Conservation (phyloP, 192 early-diverging fungal species). For the Coemansia sp. region DNA sequence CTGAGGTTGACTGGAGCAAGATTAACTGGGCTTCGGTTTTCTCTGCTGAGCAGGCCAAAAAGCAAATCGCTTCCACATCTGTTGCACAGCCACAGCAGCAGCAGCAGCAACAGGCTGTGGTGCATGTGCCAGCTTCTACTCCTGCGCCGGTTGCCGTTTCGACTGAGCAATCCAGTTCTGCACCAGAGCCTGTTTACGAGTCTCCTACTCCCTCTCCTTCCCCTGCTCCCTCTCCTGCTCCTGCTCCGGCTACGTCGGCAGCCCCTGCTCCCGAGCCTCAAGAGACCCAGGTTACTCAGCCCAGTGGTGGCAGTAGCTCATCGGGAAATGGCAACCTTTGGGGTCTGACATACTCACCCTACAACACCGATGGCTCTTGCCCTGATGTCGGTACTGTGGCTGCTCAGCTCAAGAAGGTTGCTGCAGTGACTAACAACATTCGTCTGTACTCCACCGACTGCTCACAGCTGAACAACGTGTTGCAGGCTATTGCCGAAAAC, state of each 20-base stretch:
- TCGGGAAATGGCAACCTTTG: conserved; percentile 18
- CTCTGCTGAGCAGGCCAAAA: background rate
- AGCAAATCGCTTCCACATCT: background rate
- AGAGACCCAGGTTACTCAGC: conserved; percentile 3
- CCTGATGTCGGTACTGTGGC: conserved; percentile 25
- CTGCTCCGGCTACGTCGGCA: background rate
- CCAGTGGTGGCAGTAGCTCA: background rate
- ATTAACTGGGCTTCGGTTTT: conserved; percentile 27
- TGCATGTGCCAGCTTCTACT: background rate
- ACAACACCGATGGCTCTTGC: conserved; percentile 47
- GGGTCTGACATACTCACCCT: conserved; percentile 46
- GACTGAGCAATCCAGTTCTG: background rate
- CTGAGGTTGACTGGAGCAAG: conserved; percentile 18
- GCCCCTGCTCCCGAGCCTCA: background rate
- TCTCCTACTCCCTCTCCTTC: background rate
- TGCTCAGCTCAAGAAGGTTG: conserved; percentile 27
- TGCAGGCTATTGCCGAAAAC: conserved; percentile 29
- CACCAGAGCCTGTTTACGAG: background rate
- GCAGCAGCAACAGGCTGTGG: background rate
- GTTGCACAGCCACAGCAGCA: background rate
- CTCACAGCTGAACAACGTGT: conserved; percentile 32
- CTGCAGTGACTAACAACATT: conserved; percentile 30
- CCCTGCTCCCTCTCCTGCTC: background rate
- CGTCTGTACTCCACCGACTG: conserved; percentile 51
- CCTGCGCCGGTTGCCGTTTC: background rate